Evolutionary conservation across 2,329 filamentous ascomycete genomes (phyloP).

Genomic region (Aspergillus fumigatiaffinis): DNA sequence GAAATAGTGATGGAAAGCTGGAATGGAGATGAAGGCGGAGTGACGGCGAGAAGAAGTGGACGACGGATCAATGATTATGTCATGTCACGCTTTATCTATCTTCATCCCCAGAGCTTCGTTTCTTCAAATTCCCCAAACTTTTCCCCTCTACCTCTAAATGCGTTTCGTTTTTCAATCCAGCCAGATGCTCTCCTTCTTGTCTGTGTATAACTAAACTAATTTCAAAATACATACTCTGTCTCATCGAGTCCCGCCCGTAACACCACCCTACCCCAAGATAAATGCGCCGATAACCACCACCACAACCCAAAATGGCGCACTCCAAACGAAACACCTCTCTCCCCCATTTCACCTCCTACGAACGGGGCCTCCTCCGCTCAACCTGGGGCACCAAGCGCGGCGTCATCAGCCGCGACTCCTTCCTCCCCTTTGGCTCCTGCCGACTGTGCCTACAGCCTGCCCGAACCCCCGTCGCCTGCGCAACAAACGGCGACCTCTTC

Average conservation of each 20-base stretch:
- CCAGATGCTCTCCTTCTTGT: not conserved
- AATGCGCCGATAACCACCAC: not conserved
- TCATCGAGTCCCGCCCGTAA: not conserved
- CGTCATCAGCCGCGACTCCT: conserved; percentile 84
- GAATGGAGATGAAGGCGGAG: not conserved
- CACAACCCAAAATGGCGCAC: conserved; percentile 36
- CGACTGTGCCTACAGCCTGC: conserved; percentile 79
- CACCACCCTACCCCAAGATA: not conserved
- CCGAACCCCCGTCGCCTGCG: conserved; percentile 77
- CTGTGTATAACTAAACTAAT: not conserved
- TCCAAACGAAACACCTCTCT: conserved; percentile 85
- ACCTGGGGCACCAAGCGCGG: conserved; percentile 79
- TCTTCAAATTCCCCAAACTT: not conserved
- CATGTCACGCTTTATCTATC: conserved; percentile 2
- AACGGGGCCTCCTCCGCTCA: conserved; percentile 74
- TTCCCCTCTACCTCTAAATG: not conserved
- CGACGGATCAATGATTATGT: conserved; percentile 7
- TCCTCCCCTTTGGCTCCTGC: conserved; percentile 86
- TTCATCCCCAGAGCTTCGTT: not conserved
- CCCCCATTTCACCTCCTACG: conserved; percentile 89
- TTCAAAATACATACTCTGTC: not conserved
- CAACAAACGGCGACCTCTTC: conserved; percentile 77
- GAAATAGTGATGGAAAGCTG: not conserved
- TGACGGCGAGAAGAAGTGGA: not conserved
- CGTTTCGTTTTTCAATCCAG: not conserved